Evolutionary conservation across 1,139 yeast species (phyloP), one percentile per base, ranked within the genome.

Genomic region (Hansenula lynferdii): DNA sequence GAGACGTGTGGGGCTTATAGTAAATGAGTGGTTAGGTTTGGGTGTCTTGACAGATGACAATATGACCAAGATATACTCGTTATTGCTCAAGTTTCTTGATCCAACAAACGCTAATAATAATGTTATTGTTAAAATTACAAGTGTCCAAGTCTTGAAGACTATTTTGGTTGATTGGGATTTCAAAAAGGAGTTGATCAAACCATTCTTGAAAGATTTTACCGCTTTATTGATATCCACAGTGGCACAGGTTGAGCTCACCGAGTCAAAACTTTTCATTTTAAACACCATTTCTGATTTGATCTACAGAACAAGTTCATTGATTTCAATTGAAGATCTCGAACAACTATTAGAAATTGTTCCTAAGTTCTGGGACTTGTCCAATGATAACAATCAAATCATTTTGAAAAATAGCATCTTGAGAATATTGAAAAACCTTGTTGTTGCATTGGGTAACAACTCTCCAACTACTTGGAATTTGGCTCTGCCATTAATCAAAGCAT

Each of bases 101-200:
- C 61, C 70, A 3, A 43, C 61, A 10, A 63, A 65, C 25, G 58
- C 67, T 1, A 64, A 71, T 23, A 75, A 78, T 48, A 97, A 90
- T 54, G 67, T 72, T 39, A 95, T 87, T 15, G 95, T 92, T 1
- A 73, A 73, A 49, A 59, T 90, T 19, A 77, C 95, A 2, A 81
- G 94, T 0, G 69, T 85, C n/a, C 85, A 82, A 51, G 77, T 90
- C 0, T 62, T 89, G 14, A 71, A 80, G 45, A 69, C 75, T 21
- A 70, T 85, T 35, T 69, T 89, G 22, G 92, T 86, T 44, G 97
- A 87, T 50, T 87, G 95, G 89, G 92, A 85, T 45, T 89, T 90
- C 56, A 71, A 78, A 31, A 79, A 85, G 42, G 66, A 64, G 11
- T 77, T 69, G 31, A 86, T 92, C 51, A 64, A 73, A 42, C 89